Conservation (phyloP, 1,284 basidiomycete species). For the Leccinum huronense region DNA sequence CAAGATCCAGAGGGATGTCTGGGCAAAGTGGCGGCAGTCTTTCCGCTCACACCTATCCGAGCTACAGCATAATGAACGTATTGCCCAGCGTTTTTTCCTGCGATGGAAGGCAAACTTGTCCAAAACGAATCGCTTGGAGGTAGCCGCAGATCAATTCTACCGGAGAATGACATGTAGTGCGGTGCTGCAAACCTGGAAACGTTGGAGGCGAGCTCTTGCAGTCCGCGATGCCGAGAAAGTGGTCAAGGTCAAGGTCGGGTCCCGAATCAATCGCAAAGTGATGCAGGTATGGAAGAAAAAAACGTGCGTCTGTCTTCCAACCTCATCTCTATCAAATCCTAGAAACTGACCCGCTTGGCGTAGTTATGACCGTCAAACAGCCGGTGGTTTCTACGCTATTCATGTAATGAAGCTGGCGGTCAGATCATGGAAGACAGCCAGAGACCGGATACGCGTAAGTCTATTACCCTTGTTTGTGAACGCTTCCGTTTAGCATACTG, state of each 20-base stretch:
- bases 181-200: constrained; percentile 47
- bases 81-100: constrained; percentile 44
- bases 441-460: constrained; percentile 52
- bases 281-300: constrained; percentile 56
- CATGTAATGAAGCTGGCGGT: constrained; percentile 47
- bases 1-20: constrained; percentile 51
- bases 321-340: constrained; percentile 4
- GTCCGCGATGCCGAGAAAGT: constrained; percentile 45
- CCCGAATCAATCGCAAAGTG: constrained; percentile 46
- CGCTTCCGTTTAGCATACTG: constrained; percentile 15
- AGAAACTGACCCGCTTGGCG: constrained; percentile 14
- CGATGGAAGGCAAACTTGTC: constrained; percentile 52
- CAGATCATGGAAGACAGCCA: constrained; percentile 54
- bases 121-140: constrained; percentile 44
- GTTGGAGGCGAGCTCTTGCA: constrained; percentile 51
- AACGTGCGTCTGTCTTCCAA: constrained; percentile 43
- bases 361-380: constrained; percentile 46
- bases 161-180: constrained; percentile 37
- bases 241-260: constrained; percentile 43
- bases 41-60: constrained; percentile 50
- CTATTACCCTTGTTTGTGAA: constrained; percentile 3
- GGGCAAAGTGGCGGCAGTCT: constrained; percentile 61
- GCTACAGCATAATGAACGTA: constrained; percentile 45
- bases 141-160: constrained; percentile 47
- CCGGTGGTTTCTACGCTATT: constrained; percentile 45